These are phyloP conservation scores for Monilinia fructigena DNA, from an alignment of 2,329 filamentous ascomycete genomes.

Conservation along the genomic window DNA sequence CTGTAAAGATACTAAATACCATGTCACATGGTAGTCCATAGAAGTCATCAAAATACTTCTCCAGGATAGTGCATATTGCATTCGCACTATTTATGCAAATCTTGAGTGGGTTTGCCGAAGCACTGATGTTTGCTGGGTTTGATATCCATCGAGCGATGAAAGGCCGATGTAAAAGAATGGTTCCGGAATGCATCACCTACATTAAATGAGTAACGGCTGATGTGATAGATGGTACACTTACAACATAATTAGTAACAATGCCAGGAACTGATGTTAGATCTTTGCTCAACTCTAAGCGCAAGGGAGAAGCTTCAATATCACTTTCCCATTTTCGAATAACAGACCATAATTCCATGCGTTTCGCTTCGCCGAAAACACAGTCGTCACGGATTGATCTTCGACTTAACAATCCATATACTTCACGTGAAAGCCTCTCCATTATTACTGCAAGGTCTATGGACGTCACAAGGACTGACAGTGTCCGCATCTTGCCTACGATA, in stretches of 20 bases:
- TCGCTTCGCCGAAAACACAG: constrained; percentile 31
- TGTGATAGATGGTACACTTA: constrained; percentile 24
- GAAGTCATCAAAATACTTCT: constrained; percentile 36
- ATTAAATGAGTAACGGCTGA: neutral
- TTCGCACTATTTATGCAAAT: constrained; percentile 37
- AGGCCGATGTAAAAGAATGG: constrained; percentile 37
- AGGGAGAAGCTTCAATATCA: constrained; percentile 33
- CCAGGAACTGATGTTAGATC: constrained; percentile 35
- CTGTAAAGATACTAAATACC: constrained; percentile 38
- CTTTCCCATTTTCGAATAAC: constrained; percentile 34
- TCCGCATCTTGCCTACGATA: constrained; percentile 34
- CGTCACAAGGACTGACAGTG: constrained; percentile 36
- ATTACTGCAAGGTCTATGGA: constrained; percentile 32
- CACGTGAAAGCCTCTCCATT: constrained; percentile 33
- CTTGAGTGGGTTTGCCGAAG: constrained; percentile 27
- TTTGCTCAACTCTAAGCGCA: constrained; percentile 35
- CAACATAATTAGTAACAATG: constrained; percentile 37
- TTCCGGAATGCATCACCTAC: constrained; percentile 35
- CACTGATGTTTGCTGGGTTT: constrained; percentile 24
- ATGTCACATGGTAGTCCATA: constrained; percentile 38
- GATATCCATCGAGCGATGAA: constrained; percentile 35
- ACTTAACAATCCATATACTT: constrained; percentile 36
- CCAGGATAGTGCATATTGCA: constrained; percentile 36
- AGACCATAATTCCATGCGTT: constrained; percentile 33
- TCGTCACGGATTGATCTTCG: constrained; percentile 36